Conservation (phyloP, 768 basidiomycete genomes). For the Sporobolomyces pararoseus region DNA sequence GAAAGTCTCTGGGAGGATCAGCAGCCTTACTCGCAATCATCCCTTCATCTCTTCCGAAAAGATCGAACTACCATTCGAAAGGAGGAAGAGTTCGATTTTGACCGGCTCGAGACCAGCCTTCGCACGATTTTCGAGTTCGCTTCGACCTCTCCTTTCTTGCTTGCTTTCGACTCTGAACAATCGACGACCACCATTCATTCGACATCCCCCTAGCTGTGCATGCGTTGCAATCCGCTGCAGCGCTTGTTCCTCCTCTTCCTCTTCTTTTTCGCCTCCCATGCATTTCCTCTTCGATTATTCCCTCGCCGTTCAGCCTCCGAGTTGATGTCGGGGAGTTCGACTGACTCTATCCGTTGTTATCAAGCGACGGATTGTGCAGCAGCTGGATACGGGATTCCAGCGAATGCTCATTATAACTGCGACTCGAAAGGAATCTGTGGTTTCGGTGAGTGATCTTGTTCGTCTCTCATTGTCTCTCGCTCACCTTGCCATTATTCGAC, state of each 20-base stretch:
- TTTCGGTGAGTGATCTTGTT: background rate
- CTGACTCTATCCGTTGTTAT: background rate
- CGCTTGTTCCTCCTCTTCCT: conserved; percentile 1
- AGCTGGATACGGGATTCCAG: conserved; percentile 7
- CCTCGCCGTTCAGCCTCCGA: background rate
- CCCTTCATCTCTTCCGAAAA: too few species aligned
- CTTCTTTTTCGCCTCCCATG: background rate
- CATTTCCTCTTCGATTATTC: conserved; percentile 8
- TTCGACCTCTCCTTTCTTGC: background rate
- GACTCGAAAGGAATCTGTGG: conserved; percentile 7
- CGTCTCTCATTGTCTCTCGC: background rate
- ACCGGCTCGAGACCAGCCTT: too few species aligned
- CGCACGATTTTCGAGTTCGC: too few species aligned
- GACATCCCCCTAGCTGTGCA: background rate
- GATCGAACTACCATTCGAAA: too few species aligned
- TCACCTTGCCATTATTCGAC: background rate
- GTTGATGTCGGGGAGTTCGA: conserved; percentile 7
- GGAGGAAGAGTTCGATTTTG: too few species aligned
- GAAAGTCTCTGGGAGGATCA: background rate
- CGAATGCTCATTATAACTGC: conserved; percentile 14
- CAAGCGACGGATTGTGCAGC: conserved; percentile 2
- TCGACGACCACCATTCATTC: background rate
- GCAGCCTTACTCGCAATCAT: too few species aligned
- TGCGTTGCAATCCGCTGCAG: conserved; percentile 13
- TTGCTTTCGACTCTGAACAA: background rate